Base-by-base conservation (phyloP, 352 stramenopile genomes). In the Elongisporangium undulatum region DNA sequence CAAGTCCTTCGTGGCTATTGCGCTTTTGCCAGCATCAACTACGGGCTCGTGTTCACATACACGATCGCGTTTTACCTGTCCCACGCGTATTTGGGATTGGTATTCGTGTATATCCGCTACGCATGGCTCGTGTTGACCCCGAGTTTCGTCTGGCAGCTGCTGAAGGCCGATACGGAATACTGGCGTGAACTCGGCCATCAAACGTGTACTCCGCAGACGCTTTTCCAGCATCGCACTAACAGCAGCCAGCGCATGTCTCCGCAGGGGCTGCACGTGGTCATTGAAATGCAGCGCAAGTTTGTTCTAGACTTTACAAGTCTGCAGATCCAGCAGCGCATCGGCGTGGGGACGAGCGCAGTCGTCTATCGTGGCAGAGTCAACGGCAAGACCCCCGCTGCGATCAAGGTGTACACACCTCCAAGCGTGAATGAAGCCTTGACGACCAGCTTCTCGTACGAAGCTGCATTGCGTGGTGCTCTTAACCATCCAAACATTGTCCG, bases 151-250 rank as follows among this genome's bases (percentile, higher is more conserved):
- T 83, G 74, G 69, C 64, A 73, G 8, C 41, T 79, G 38, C 61
- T 89, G 3, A 67, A 82, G 29, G 77, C 79, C 21, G 79, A 89
- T 55, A 89, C 79, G 7, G 76, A 86, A 39, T 77, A 82, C 39
- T 89, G 79, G 79, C 67, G 79, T 15, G 79, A 73, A 9, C 71
- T 81, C 6, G 70, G 73, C 5, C 63, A 78, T 41, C 74, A 68
- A 16, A 71, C 71, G 0, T 64, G 71, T 19, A 61, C 59, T 29
- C 53, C 75, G 0, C 71, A 79, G 53, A 51, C 65, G 22, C 66
- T 76, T 2, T 80, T 80, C 55, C 63, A 62, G 5, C 53, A 77
- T 34, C 70, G 71, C 34, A 69, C 62, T 10, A 74, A 79, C 49
- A 70, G 75, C 19, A 63, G 73, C 52, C 69, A 80, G 17, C 67